phyloP scores from a whole-genome alignment of 176 grass and related monocot species.

The Carex kokanica region DNA sequence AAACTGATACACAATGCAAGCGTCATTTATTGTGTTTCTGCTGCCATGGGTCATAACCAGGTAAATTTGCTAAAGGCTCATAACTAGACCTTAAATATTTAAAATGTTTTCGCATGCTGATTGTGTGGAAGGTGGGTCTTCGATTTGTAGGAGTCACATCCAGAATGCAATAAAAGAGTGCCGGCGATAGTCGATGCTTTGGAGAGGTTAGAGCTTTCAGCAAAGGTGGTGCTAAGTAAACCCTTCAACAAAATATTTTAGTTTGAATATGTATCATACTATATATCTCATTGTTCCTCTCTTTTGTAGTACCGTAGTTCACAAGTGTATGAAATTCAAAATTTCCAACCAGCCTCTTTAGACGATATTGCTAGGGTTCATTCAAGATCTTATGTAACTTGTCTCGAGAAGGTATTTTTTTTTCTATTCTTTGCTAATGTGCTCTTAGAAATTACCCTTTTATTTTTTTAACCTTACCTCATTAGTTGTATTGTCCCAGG shows the following conservation, averaged over 20 bases:
- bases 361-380: conserved; percentile 87
- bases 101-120: conserved; percentile 14
- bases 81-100: not conserved
- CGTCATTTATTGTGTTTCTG: conserved; percentile 72
- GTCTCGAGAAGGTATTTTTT: conserved; percentile 68
- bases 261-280: not conserved
- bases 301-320: conserved; percentile 53
- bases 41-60: conserved; percentile 90
- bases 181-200: conserved; percentile 78
- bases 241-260: not conserved
- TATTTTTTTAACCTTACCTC: not conserved
- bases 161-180: conserved; percentile 95
- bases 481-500: not conserved
- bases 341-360: conserved; percentile 62
- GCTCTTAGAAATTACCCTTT: not conserved
- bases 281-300: not conserved
- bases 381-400: conserved; percentile 70
- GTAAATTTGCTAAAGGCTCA: conserved; percentile 23
- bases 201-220: conserved; percentile 69
- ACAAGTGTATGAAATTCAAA: conserved; percentile 69
- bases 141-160: conserved; percentile 65
- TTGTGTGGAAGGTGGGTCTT: not conserved
- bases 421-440: not conserved
- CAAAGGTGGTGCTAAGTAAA: conserved; percentile 53
- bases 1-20: conserved; percentile 46